Evolutionary conservation across 768 basidiomycete species (phyloP).

Genomic region (Pleurotus platypus): DNA sequence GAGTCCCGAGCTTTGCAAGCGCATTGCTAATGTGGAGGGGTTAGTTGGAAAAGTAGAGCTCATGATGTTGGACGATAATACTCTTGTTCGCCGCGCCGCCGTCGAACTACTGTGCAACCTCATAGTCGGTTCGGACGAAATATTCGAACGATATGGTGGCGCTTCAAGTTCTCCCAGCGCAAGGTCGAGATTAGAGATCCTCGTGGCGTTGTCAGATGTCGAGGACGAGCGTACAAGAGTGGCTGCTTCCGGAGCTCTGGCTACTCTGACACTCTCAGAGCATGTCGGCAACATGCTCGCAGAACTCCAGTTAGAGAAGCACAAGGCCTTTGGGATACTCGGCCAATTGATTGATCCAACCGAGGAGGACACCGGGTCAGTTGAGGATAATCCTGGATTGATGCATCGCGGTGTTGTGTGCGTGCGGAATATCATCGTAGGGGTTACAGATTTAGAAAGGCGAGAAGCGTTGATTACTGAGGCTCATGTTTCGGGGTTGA

Average conservation of each 20-base stretch:
- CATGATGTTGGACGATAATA: slow-evolving; percentile 78
- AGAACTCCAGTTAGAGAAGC: slow-evolving; percentile 60
- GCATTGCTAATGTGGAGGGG: slow-evolving; percentile 60
- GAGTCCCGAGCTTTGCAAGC: slow-evolving; percentile 57
- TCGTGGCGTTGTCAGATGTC: slow-evolving; percentile 83
- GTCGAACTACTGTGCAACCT: slow-evolving; percentile 93
- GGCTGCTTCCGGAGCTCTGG: slow-evolving; percentile 90
- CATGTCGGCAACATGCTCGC: slow-evolving; percentile 60
- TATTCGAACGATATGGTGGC: slow-evolving; percentile 72
- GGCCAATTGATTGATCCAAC: slow-evolving; percentile 63
- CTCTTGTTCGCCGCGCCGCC: slow-evolving; percentile 79
- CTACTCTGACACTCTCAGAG: slow-evolving; percentile 66
- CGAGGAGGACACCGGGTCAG: slow-evolving; percentile 23
- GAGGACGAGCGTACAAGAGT: slow-evolving; percentile 81
- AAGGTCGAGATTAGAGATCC: slow-evolving; percentile 71
- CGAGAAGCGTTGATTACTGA: slow-evolving; percentile 45
- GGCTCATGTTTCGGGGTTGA: slow-evolving; percentile 50
- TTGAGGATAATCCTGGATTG: slow-evolving; percentile 51
- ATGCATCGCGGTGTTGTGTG: slow-evolving; percentile 80
- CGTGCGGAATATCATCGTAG: slow-evolving; percentile 56
- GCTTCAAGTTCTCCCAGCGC: slow-evolving; percentile 30
- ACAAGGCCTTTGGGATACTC: slow-evolving; percentile 62
- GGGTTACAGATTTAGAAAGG: slow-evolving; percentile 34
- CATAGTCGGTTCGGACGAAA: slow-evolving; percentile 67
- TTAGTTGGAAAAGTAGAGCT: slow-evolving; percentile 66